These are phyloP conservation scores for Rosellinia necatrix DNA, from an alignment of 2,329 filamentous ascomycete genomes.

Conservation along the genomic window DNA sequence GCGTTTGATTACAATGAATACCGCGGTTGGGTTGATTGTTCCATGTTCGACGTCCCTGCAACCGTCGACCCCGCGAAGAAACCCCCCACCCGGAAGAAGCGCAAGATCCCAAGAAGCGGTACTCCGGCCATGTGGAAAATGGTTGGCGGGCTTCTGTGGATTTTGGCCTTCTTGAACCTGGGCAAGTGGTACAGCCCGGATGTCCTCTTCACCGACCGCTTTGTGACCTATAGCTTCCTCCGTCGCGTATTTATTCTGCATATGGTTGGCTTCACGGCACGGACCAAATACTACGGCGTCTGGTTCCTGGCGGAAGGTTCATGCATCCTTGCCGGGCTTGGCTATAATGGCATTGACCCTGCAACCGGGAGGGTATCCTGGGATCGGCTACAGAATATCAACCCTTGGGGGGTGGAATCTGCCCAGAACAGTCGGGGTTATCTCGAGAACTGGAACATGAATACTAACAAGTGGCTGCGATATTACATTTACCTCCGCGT, in stretches of 20 bases:
- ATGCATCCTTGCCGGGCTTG: slow-evolving; percentile 90
- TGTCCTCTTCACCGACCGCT: slow-evolving; percentile 68
- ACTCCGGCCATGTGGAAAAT: slow-evolving; percentile 83
- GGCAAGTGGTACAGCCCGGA: slow-evolving; percentile 67
- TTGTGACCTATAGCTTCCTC: slow-evolving; percentile 68
- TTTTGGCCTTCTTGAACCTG: slow-evolving; percentile 76
- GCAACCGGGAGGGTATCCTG: slow-evolving; percentile 84
- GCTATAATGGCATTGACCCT: slow-evolving; percentile 90
- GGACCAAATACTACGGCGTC: slow-evolving; percentile 95
- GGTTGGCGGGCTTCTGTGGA: slow-evolving; percentile 74
- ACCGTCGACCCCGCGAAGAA: slow-evolving; percentile 84
- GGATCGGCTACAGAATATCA: slow-evolving; percentile 87
- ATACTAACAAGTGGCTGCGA: slow-evolving; percentile 94
- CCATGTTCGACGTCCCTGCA: slow-evolving; percentile 87
- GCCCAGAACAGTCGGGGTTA: slow-evolving; percentile 95
- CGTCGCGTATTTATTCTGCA: slow-evolving; percentile 79
- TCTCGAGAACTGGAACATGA: slow-evolving; percentile 95
- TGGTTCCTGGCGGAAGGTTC: slow-evolving; percentile 93
- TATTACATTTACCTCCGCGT: slow-evolving; percentile 97
- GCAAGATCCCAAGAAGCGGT: slow-evolving; percentile 89
- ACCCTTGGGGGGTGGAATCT: slow-evolving; percentile 81
- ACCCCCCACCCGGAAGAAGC: slow-evolving; percentile 84
- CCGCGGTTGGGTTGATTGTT: slow-evolving; percentile 86
- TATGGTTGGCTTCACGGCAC: slow-evolving; percentile 79
- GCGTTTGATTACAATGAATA: slow-evolving; percentile 97